Percentiles rank a stretch among this genome's conserved stretches.
These are phyloP conservation scores for Lophiostoma macrostomum DNA, from an alignment of 495 filamentous ascomycete species.

Conservation along the genomic window DNA sequence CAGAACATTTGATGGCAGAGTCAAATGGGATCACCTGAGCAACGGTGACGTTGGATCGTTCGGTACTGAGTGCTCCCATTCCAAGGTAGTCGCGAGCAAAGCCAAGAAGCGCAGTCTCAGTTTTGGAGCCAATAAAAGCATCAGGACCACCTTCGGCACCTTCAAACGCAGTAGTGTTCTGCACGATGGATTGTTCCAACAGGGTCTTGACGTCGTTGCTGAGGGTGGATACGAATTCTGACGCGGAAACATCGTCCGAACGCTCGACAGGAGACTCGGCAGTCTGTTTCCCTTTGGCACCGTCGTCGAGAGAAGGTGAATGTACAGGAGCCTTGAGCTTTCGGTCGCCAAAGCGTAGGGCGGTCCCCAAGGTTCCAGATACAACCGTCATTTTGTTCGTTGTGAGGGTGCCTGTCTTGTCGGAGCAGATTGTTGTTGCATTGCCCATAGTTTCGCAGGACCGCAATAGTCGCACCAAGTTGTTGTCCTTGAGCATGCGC, in stretches of 20 bases:
- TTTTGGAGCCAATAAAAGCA: constrained; percentile 68
- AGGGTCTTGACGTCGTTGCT: constrained; percentile 49
- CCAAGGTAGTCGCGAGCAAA: constrained; percentile 61
- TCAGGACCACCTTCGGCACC: constrained; percentile 49
- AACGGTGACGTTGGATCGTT: constrained; percentile 58
- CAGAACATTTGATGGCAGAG: constrained; percentile 68
- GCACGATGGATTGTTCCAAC: constrained; percentile 57
- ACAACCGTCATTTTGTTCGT: constrained; percentile 72
- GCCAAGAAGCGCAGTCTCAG: constrained; percentile 64
- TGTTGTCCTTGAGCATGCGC: constrained; percentile 93
- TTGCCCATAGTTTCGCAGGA: constrained; percentile 99
- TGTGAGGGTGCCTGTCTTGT: constrained; percentile 93
- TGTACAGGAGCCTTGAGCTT: constrained; percentile 14
- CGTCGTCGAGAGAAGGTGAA: constrained; percentile 21
- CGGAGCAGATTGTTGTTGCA: constrained; percentile 91
- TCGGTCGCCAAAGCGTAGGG: constrained; percentile 51
- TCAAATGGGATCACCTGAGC: constrained; percentile 67
- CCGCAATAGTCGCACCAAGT: constrained; percentile 82
- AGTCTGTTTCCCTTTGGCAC: constrained; percentile 37
- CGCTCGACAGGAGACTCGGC: constrained; percentile 33
- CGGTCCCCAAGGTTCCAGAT: constrained; percentile 57
- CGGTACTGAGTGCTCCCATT: constrained; percentile 57
- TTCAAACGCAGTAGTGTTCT: constrained; percentile 69
- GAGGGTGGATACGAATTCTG: constrained; percentile 61
- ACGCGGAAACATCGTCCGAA: constrained; percentile 47